Base-by-base conservation (phyloP, 2,329 filamentous ascomycete genomes). In the Polytolypa hystricis region DNA sequence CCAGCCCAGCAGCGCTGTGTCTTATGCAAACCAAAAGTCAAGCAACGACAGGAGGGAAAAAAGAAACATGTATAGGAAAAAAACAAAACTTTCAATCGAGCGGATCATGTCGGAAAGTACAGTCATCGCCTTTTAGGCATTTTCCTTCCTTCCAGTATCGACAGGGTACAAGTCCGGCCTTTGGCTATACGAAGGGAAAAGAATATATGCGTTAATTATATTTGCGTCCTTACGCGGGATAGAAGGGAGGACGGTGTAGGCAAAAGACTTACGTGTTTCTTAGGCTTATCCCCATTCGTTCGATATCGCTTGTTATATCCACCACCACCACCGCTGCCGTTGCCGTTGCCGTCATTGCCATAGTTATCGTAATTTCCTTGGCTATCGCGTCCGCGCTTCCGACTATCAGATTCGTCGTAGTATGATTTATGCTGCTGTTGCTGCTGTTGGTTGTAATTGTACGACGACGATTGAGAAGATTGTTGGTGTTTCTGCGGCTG, bases 121-220 rank as follows among this genome's bases (percentile, higher is more conserved):
- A 71, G 27, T 65, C 57, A 15, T 66, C 61, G 12, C 68, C 68
- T 46, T 74, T 73, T 39, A 63, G 56, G 49, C 71, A 73, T 46
- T 64, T 67, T 9, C 70, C 70, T 41, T 70, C 62, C 23, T 65
- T 57, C 64, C 64, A 74, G 51, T 68, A 74, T 40, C 64, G 62
- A 53, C 71, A 74, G 7, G 63, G 53, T 23, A 67, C 58, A 14
- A 61, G 52, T 34, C 63, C 63, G 40, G 58, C 59, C 42, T 65
- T 65, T 35, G 60, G 60, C 50, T 64, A 42, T 38, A 38, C 34
- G 30, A 10, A 12, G 28, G 3, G 12, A 35, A 16, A 12, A 19
- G 30, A 17, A 33, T 20, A 14, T 36, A 5, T 30, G 15, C 26
- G 12, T 37, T 15, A 4, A 10, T 38, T 20, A 15, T 25, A 37